phyloP scores from a whole-genome alignment of 2,329 filamentous ascomycete genomes.

The Fusarium globosum region DNA sequence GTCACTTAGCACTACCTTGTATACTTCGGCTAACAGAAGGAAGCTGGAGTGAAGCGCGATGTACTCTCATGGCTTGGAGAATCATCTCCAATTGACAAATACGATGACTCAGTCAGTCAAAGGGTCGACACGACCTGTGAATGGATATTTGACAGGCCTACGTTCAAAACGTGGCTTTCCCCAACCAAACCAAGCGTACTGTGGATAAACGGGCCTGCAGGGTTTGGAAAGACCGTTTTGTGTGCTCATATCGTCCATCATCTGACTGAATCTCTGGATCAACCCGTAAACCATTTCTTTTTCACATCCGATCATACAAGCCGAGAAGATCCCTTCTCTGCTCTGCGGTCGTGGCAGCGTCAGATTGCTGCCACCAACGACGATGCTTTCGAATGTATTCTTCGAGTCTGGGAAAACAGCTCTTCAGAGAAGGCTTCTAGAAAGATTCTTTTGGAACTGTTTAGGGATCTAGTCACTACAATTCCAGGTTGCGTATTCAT shows the following conservation, averaged over 20 bases:
- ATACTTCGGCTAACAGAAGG: fast-evolving
- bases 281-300: conserved; percentile 47
- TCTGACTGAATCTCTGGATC: neutral
- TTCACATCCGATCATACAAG: conserved; percentile 46
- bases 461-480: no score
- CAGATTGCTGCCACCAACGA: neutral
- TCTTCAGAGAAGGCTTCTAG: no score
- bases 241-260: conserved; percentile 46
- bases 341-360: conserved; percentile 46
- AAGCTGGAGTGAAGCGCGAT: neutral
- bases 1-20: no score
- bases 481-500: conserved; percentile 36
- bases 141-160: neutral
- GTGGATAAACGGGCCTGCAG: conserved; percentile 20
- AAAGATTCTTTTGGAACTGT: no score
- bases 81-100: neutral
- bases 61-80: fast-evolving
- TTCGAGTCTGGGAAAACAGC: no score
- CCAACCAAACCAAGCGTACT: neutral
- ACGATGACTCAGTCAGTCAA: neutral
- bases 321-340: conserved; percentile 41
- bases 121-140: no score
- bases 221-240: conserved; percentile 51
- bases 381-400: no score
- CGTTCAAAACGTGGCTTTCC: fast-evolving